Evolutionary conservation across 1,284 basidiomycete genomes (phyloP).

Genomic region (Moesziomyces aphidis): DNA sequence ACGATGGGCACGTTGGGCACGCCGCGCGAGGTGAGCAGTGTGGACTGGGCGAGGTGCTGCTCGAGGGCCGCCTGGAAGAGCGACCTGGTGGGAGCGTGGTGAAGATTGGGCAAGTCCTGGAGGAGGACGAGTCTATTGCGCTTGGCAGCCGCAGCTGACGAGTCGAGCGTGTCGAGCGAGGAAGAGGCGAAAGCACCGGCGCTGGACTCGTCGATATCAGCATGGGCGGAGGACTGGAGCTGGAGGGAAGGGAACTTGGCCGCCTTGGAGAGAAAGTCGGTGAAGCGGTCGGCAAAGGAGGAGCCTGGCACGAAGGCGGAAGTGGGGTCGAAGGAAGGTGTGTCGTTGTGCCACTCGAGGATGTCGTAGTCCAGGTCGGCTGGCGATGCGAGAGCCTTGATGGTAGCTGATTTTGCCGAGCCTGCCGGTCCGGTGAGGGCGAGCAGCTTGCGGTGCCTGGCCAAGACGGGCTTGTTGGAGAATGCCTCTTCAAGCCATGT

Average conservation of each 20-base stretch:
- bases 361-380: slow-evolving; percentile 82
- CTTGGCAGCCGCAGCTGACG: neutral
- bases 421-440: slow-evolving; percentile 90
- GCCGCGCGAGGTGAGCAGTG: slow-evolving; percentile 12
- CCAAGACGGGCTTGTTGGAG: slow-evolving; percentile 74
- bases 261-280: slow-evolving; percentile 50
- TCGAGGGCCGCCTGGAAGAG: slow-evolving; percentile 80
- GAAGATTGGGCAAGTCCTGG: slow-evolving; percentile 91
- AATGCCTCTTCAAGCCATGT: slow-evolving; percentile 88
- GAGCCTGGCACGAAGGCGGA: neutral
- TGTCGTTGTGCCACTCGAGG: slow-evolving; percentile 83
- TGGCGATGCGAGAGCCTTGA: slow-evolving; percentile 76
- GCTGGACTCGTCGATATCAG: neutral
- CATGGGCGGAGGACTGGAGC: slow-evolving; percentile 8
- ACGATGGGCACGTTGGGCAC: slow-evolving; percentile 74
- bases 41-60: slow-evolving; percentile 30
- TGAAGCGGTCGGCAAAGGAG: slow-evolving; percentile 52
- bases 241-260: slow-evolving; percentile 47
- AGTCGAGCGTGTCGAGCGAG: slow-evolving; percentile 9
- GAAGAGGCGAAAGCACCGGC: slow-evolving; percentile 5
- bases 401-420: slow-evolving; percentile 86
- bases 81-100: slow-evolving; percentile 74
- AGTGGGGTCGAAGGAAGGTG: slow-evolving; percentile 12
- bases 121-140: slow-evolving; percentile 76
- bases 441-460: slow-evolving; percentile 81